Conservation (phyloP, 2,329 filamentous ascomycete genomes). For the Alternaria brassicicola region DNA sequence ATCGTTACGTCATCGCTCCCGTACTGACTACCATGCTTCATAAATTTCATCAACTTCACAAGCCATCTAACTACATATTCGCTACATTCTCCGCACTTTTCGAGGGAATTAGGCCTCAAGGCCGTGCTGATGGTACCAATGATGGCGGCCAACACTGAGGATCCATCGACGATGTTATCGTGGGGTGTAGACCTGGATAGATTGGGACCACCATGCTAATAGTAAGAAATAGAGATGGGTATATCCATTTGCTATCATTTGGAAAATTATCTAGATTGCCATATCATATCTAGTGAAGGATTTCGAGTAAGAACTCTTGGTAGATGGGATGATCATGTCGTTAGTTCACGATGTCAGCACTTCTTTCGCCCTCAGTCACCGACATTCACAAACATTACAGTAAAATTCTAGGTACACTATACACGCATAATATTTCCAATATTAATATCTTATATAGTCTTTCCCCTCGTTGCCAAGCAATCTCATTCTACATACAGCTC, state of each 20-base stretch:
- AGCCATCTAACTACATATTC: not conserved
- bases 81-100: not conserved
- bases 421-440: not conserved
- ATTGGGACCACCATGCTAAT: not conserved
- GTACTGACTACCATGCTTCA: not conserved
- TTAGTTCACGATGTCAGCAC: not conserved
- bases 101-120: not conserved
- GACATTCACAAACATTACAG: not conserved
- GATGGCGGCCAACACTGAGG: not conserved
- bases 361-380: not conserved
- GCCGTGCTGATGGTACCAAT: not conserved
- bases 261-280: not conserved
- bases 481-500: not conserved
- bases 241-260: not conserved
- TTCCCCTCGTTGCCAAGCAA: not conserved
- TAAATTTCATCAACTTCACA: not conserved
- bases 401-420: not conserved
- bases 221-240: not conserved
- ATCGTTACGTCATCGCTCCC: not conserved
- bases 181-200: not conserved
- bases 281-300: not conserved
- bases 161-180: not conserved
- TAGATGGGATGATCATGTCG: not conserved
- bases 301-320: not conserved
- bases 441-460: not conserved